phyloP scores from a whole-genome alignment of 495 filamentous ascomycete genomes.

The Podospora fimiseda region DNA sequence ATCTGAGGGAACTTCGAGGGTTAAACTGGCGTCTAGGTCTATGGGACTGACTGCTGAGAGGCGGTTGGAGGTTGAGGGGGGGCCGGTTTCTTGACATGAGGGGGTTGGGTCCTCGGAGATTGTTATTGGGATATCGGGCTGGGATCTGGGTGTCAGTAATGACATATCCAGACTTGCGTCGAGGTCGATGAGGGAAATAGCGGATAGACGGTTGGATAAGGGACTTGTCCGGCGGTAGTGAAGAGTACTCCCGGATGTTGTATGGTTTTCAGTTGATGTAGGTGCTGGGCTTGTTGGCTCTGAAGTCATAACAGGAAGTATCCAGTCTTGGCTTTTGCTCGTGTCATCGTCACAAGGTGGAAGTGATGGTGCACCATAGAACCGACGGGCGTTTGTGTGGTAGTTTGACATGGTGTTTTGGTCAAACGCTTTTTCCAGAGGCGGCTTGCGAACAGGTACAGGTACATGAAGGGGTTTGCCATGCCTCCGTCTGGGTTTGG shows the following conservation, averaged over 20 bases:
- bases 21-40: background rate
- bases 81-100: background rate
- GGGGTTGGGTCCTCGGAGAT: background rate
- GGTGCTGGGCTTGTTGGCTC: no score
- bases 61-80: background rate
- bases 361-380: slow-evolving; percentile 39
- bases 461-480: slow-evolving; percentile 47
- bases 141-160: background rate
- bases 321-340: slow-evolving; percentile 55
- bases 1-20: no score
- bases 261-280: background rate
- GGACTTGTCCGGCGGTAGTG: background rate
- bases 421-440: slow-evolving; percentile 52
- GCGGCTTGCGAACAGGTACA: slow-evolving; percentile 41
- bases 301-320: slow-evolving; percentile 48
- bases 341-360: slow-evolving; percentile 18
- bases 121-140: background rate
- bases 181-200: background rate
- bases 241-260: background rate
- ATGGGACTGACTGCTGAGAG: background rate
- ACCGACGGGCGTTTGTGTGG: slow-evolving; percentile 46
- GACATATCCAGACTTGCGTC: background rate
- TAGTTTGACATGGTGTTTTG: slow-evolving; percentile 51
- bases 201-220: background rate
- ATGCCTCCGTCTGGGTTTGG: slow-evolving; percentile 37